Evolutionary conservation across 129 eudicot genomes (phyloP), one percentile per base, ranked within the genome.

Genomic region (Ambrosia trifida): DNA sequence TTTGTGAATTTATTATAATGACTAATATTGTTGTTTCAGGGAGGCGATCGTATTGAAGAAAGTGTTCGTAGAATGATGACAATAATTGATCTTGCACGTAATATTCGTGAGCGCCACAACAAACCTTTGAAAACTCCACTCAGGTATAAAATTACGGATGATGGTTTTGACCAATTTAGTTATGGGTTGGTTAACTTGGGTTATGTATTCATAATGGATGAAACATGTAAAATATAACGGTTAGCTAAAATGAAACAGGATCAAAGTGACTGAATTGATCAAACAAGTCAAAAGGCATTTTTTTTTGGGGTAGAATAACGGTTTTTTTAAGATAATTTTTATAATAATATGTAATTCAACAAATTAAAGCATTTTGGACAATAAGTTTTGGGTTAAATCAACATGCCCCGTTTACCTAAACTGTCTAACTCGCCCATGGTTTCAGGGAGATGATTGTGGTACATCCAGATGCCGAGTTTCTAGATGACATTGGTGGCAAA

Each of bases 101-200:
- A 86, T 74, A 88, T 91, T 24, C 97, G 97, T 40, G 97, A 91
- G 74, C 97, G 97, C 57, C 92, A 88, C 79, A 91, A 88, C 81
- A 88, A 91, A 72, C 97, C 96, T 76, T 75, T 91, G 14, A 91
- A 91, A 80, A 78, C 97, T 62, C 97, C 97, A 11, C 90, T 88
- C 52, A 83, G 83, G 91, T 86, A 16, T 69, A n/a, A 33, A 54
- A 9, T 20, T 9, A 54, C 61, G 3, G 33, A 13, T 19, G 61
- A 6, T 14, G 11, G 3, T 54, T 20, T 54, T 20, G 5, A 54
- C 35, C 61, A 14, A 8, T 20, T 54, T 54, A 54, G 33, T 54
- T 24, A 5, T 0, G 6, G 61, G 33, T 20, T 54, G 33, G 19
- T 7, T 8, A 43, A 5, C 9, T 43, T 2, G 47, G 47, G 47